phyloP scores from a whole-genome alignment of 768 basidiomycete species.

The Collybia nuda region DNA sequence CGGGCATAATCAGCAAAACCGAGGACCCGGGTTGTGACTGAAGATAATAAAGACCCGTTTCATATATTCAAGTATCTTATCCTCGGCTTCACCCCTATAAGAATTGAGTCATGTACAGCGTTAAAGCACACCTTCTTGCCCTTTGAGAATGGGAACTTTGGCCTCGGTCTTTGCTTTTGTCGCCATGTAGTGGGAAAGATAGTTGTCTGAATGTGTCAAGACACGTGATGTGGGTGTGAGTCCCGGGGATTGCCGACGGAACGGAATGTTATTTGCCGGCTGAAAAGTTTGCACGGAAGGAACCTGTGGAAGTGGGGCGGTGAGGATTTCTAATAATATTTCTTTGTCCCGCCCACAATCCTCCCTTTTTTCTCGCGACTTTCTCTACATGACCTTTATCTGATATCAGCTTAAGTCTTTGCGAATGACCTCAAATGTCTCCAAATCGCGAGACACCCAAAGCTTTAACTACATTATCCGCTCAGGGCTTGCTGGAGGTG shows the following conservation, averaged over 20 bases:
- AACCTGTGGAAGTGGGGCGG: too few relatives aligned
- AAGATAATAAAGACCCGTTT: conserved; percentile 50
- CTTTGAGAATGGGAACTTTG: conserved; percentile 63
- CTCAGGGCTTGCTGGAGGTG: conserved; percentile 88
- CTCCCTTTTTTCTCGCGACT: not conserved
- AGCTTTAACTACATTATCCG: conserved; percentile 64
- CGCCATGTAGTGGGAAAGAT: conserved; percentile 28
- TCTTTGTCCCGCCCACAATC: not conserved
- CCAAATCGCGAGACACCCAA: conserved; percentile 49
- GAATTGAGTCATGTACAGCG: not conserved
- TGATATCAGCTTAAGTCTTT: conserved; percentile 16
- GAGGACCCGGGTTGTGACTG: not conserved
- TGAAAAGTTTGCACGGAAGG: not conserved
- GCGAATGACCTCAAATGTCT: conserved; percentile 65
- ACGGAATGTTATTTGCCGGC: not conserved
- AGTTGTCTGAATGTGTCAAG: not conserved
- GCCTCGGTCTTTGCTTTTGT: conserved; percentile 56
- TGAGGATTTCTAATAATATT: too few relatives aligned
- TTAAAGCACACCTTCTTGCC: conserved; percentile 58
- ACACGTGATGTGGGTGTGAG: not conserved
- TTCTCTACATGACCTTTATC: conserved; percentile 30
- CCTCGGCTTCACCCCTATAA: conserved; percentile 54
- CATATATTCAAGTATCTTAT: conserved; percentile 75
- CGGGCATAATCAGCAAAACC: not conserved
- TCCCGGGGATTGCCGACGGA: not conserved